Percentiles rank a stretch among this genome's conserved stretches.
Conservation (phyloP, 2,329 filamentous ascomycete genomes). For the Neocatenulostroma microsporum region DNA sequence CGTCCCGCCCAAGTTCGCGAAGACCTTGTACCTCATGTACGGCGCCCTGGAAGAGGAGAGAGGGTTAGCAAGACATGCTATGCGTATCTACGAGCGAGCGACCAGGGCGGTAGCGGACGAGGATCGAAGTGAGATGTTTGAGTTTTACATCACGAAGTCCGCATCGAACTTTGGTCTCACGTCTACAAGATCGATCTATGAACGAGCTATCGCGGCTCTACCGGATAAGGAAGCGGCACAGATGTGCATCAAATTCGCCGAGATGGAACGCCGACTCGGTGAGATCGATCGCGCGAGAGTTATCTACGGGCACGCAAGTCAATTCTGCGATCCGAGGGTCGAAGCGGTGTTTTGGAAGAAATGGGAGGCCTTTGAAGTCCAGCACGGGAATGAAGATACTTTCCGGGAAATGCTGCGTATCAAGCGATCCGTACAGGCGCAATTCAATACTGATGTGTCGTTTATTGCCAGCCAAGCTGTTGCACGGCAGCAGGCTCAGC, state of each 20-base stretch:
- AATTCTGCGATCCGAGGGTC: constrained; percentile 93
- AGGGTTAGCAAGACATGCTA: constrained; percentile 87
- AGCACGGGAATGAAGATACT: constrained; percentile 97
- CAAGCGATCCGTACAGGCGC: constrained; percentile 92
- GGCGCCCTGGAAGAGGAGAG: constrained; percentile 94
- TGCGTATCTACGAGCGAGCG: constrained; percentile 97
- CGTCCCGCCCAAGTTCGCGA: constrained; percentile 91
- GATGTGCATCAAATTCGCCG: constrained; percentile 98
- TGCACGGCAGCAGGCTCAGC: constrained; percentile 60
- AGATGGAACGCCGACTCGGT: constrained; percentile 86
- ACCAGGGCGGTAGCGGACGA: constrained; percentile 92
- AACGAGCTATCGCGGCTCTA: constrained; percentile 86
- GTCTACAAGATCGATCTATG: constrained; percentile 91
- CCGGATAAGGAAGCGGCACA: constrained; percentile 88
- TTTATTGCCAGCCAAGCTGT: constrained; percentile 96
- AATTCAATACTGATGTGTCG: constrained; percentile 98
- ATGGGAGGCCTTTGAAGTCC: constrained; percentile 95
- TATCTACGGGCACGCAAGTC: constrained; percentile 92
- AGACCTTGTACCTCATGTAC: constrained; percentile 96
- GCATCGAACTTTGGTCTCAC: constrained; percentile 96
- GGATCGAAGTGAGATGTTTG: constrained; percentile 94
- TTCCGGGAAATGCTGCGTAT: constrained; percentile 99
- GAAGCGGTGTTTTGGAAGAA: constrained; percentile 88
- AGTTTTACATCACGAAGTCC: constrained; percentile 98
- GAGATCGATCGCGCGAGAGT: constrained; percentile 92